Conservation (phyloP, 1,284 basidiomycete species). For the Puccinia hordei region DNA sequence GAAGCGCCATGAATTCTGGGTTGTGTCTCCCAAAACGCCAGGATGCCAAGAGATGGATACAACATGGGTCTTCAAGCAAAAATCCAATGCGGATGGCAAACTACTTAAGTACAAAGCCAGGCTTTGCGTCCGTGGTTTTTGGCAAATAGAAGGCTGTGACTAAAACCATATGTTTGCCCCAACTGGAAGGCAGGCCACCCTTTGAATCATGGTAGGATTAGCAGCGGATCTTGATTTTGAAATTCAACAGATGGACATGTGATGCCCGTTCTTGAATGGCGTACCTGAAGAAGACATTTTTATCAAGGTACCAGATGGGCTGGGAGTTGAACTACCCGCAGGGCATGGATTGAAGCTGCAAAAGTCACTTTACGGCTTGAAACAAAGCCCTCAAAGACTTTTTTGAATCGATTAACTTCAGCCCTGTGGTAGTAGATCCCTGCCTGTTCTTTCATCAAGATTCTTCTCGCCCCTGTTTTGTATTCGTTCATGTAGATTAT, state of each 20-base stretch:
- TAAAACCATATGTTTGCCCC: conserved; percentile 32
- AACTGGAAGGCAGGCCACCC: conserved; percentile 11
- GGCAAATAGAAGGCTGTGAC: conserved; percentile 23
- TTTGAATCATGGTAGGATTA: neutral
- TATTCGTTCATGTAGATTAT: conserved; percentile 21
- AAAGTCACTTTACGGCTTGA: conserved; percentile 8
- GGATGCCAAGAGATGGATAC: neutral
- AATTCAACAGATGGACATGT: conserved; percentile 27
- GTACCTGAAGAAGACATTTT: no score
- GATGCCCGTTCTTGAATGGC: conserved; percentile 17
- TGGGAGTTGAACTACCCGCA: neutral
- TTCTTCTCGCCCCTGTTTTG: neutral
- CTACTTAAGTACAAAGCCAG: conserved; percentile 30
- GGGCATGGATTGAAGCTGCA: neutral
- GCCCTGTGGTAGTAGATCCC: neutral
- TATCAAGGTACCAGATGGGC: neutral
- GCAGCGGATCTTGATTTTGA: neutral
- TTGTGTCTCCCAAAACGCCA: no score
- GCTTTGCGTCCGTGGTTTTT: conserved; percentile 25
- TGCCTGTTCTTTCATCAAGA: neutral
- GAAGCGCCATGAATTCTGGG: no score
- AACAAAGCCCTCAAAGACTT: conserved; percentile 13
- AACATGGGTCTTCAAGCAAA: no score
- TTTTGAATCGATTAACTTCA: neutral
- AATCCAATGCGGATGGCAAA: no score